Base-by-base conservation (phyloP, 2,329 filamentous ascomycete genomes). In the Furcasterigmium furcatum region DNA sequence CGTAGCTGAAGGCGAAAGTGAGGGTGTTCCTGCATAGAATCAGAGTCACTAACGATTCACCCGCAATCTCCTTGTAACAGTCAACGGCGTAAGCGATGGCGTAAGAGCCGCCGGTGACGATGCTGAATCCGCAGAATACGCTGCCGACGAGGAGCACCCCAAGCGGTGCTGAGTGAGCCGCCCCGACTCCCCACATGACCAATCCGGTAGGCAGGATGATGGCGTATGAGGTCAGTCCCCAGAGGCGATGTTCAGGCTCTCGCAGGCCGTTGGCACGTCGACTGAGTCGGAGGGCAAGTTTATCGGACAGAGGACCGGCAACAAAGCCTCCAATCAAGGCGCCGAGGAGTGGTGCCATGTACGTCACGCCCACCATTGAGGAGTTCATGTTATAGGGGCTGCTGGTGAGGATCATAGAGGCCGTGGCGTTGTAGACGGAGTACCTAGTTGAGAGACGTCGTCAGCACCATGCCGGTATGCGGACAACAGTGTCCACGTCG, bases 221-320 rank as follows among this genome's bases (percentile, higher is more conserved):
- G 29, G 44, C 35, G 52, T 55, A 3, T 52, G 53, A 5, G 55
- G 29, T 34, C 20, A 70, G 65, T 1, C 66, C 59, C 69, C 69
- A 72, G 1, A 72, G 52, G 2, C 68, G 59, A 29, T 71, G 64
- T 43, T 72, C 69, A 0, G 69, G 61, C 44, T 72, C 69, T 40
- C 61, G 63, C 8, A 72, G 58, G 5, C 69, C 69, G 10, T 60
- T 56, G 46, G 72, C 72, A n/a, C 60, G 62, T 5, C 68, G 65
- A 0, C 67, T 65, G 2, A 66, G 53, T 22, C 58, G 61, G 16
- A 72, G 59, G 2, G 67, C 58, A 21, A 69, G 57, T 47, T 62
- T 61, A 46, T 71, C 68, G n/a, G 64, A 65, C 22, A 68, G 53
- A 5, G 58, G 50, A 7, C 67, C 67, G 1, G 67, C 65, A 35